These are phyloP conservation scores for Trypanosoma boissoni DNA, from an alignment of 208 protist species.

Conservation along the genomic window DNA sequence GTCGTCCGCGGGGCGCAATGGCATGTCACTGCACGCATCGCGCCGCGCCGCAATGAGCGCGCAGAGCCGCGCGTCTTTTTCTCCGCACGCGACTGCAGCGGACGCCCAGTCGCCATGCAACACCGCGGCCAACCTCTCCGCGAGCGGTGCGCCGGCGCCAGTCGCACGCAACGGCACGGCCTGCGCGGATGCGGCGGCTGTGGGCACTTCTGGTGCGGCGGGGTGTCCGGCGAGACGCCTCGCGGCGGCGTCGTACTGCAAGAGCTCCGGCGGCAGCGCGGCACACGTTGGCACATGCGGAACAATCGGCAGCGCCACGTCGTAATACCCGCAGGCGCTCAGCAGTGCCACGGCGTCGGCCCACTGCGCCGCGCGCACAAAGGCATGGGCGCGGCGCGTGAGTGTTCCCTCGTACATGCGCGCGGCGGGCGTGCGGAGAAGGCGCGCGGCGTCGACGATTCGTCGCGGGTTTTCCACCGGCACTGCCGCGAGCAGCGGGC, in stretches of 20 bases:
- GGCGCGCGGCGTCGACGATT: constrained; percentile 26
- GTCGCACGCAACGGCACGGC: too few relatives aligned
- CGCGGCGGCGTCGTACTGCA: constrained; percentile 21
- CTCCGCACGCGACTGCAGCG: too few relatives aligned
- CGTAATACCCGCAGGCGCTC: constrained; percentile 30
- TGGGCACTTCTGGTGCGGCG: not conserved
- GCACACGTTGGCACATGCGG: constrained; percentile 11
- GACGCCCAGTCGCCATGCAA: constrained; percentile 37
- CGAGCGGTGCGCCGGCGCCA: too few relatives aligned
- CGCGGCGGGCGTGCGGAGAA: constrained; percentile 25
- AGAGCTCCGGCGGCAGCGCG: constrained; percentile 16
- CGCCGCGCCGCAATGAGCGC: constrained; percentile 31
- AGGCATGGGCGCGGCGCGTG: constrained; percentile 29
- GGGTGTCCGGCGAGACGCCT: constrained; percentile 1
- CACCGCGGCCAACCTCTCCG: constrained; percentile 41
- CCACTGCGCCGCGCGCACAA: constrained; percentile 25
- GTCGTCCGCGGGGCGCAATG: not conserved
- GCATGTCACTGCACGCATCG: not conserved
- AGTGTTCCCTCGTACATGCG: constrained; percentile 70
- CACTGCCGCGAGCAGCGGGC: constrained; percentile 31
- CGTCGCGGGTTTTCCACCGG: constrained; percentile 24
- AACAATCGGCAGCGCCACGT: constrained; percentile 24
- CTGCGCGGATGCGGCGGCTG: not conserved
- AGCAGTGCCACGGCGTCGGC: constrained; percentile 30
- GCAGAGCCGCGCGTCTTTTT: too few relatives aligned